Evolutionary conservation across 805 yeast species (phyloP), one percentile per base, ranked within the genome.

Genomic region (Ogataea pignaliae): DNA sequence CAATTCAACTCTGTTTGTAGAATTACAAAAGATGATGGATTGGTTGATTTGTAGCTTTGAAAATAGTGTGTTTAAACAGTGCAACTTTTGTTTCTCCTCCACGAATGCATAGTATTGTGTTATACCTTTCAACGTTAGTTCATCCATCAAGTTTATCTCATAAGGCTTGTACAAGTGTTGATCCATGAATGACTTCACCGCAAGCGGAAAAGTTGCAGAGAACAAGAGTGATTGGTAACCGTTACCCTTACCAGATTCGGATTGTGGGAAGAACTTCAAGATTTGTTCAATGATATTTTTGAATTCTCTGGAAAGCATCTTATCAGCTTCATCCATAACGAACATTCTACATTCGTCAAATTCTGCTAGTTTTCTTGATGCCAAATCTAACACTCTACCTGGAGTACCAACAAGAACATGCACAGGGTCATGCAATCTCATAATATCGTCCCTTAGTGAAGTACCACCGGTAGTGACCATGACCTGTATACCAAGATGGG

Each of bases 391-490:
- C 33, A 93, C 90, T 73, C 99, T 83, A 56, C 99, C 99, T 2
- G 98, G 98, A 30, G 99, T 93, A 53, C 97, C 99, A 36, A 93
- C 99, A 48, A 93, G 71, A 35, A 93, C 79, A 65, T 93, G 98
- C 33, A 93, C 97, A 11, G 95, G 84, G 41, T 91, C 98, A 59
- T 86, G 80, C 57, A 93, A 75, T 74, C 99, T 84, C 59, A 93
- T 66, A 58, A 93, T 91, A 68, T 93, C 99, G 69, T 93, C 99
- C 68, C 85, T 83, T 54, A 93, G 74, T 45, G 85, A 79, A 37
- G 99, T 93, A 61, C 99, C 99, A 66, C 99, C 99, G 11, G 98
- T 93, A 67, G 98, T 85, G 45, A 91, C 97, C 98, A 93, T 91
- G 61, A 93, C 88, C 63, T 90, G 84, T 53, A 89, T 73, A 29